phyloP scores from a whole-genome alignment of 345 rosid genomes.

The Geranium brycei region DNA sequence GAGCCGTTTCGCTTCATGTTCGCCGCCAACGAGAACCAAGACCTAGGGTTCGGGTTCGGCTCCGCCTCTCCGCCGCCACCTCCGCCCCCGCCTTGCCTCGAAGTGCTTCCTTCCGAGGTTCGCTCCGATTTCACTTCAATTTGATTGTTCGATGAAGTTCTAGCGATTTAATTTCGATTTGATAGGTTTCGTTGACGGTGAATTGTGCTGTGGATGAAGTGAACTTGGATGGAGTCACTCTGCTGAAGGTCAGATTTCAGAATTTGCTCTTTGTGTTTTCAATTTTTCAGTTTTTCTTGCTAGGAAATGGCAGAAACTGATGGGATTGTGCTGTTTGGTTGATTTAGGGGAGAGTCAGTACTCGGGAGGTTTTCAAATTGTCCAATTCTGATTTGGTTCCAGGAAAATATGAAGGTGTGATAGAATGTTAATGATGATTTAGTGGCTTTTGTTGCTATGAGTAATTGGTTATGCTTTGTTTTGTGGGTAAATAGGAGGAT shows the following conservation, averaged over 20 bases:
- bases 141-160: not conserved
- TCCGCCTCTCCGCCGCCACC: constrained; percentile 39
- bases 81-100: constrained; percentile 60
- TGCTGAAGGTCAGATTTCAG: constrained; percentile 45
- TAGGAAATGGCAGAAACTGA: not conserved
- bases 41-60: constrained; percentile 30
- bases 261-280: not conserved
- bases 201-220: constrained; percentile 38
- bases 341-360: constrained; percentile 69
- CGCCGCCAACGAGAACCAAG: not conserved
- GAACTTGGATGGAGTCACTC: constrained; percentile 38
- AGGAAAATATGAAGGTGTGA: constrained; percentile 81
- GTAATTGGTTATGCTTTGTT: not conserved
- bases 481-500: constrained; percentile 44
- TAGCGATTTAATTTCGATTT: constrained; percentile 6
- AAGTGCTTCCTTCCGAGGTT: constrained; percentile 63
- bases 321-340: constrained; percentile 3
- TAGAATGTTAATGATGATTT: not conserved
- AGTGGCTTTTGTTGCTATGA: not conserved
- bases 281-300: too few species aligned
- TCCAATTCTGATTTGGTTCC: constrained; percentile 87
- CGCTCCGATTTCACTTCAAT: not conserved
- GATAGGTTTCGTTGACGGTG: constrained; percentile 40
- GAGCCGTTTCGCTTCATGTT: not conserved
- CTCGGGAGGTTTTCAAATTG: constrained; percentile 71